Base-by-base conservation (phyloP, 225 moss, liverwort and hornwort species). In the Sphagnum tenellum region DNA sequence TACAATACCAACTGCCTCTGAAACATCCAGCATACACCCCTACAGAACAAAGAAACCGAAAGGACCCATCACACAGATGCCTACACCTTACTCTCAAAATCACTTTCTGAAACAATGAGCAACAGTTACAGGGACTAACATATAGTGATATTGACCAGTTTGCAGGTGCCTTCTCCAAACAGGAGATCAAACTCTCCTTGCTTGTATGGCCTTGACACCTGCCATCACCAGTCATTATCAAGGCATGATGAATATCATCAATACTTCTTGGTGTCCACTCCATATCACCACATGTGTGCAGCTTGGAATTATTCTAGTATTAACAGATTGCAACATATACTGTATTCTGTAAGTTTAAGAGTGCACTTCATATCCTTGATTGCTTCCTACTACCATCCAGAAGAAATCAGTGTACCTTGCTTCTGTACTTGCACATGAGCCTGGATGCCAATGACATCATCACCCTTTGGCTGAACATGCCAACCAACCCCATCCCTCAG, bases 121-220 rank as follows among this genome's bases (percentile, higher is more conserved):
- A 6, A 52, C 7, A 52, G 7, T 5, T 52, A 9, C 52, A 52
- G 52, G 52, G 7, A 52, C 52, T 5, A 5, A 52, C 52, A 52
- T 52, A 52, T 9, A 9, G 9, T 52, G 6, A 6, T 9, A 65
- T 72, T 77, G 64, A 90, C 88, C 67, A 74, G 67, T 63, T 71
- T 89, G 77, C 90, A 89, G 70, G 91, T 89, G 57, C 94, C 94
- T 76, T 94, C 87, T 64, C 94, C 94, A 61, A 94, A 94, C 2
- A 94, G 89, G 12, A 94, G 90, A 69, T 94, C 94, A 74, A 94
- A 87, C 56, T 94, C 94, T 52, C 90, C 94, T 77, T 90, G 88
- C 69, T 83, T 94, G 70, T 94, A 91, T 64, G 94, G 94, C 63
- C 94, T 89, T 62, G 94, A 94, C 44, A 94, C 93, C 90, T 90